Percentiles rank a stretch among this genome's conserved stretches.
Conservation (phyloP, 805 yeast species). For the Torulaspora gathmanii region DNA sequence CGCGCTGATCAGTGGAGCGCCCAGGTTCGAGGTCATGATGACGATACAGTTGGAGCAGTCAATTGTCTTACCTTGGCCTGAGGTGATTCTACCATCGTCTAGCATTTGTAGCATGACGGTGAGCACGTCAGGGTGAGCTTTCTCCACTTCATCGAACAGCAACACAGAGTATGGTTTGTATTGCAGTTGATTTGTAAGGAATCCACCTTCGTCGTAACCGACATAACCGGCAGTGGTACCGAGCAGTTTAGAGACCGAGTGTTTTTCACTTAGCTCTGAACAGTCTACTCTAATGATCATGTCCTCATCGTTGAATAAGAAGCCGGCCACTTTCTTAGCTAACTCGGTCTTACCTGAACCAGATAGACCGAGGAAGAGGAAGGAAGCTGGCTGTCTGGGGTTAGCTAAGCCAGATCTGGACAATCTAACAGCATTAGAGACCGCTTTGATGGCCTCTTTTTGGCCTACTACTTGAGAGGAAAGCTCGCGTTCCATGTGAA, state of each 20-base stretch:
- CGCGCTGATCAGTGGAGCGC: conserved; percentile 82
- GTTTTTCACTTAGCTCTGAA: conserved; percentile 91
- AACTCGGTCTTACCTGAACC: conserved; percentile 98
- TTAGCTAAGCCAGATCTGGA: conserved; percentile 92
- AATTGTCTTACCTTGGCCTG: conserved; percentile 89
- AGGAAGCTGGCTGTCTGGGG: conserved; percentile 95
- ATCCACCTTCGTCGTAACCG: conserved; percentile 97
- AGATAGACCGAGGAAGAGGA: conserved; percentile 88
- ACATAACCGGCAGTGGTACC: conserved; percentile 98
- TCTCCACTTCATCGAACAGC: conserved; percentile 94
- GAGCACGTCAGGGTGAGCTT: conserved; percentile 96
- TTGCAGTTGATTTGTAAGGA: conserved; percentile 84
- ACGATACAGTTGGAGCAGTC: conserved; percentile 89
- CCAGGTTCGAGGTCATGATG: conserved; percentile 95
- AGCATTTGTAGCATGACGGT: conserved; percentile 86
- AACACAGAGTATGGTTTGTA: conserved; percentile 95
- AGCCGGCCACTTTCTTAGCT: conserved; percentile 95
- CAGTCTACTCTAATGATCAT: conserved; percentile 98
- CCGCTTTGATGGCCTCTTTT: conserved; percentile 92
- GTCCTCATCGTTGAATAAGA: conserved; percentile 90
- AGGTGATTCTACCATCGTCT: conserved; percentile 94
- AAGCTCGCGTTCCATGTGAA: conserved; percentile 87
- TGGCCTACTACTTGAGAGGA: conserved; percentile 89
- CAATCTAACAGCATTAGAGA: conserved; percentile 88
- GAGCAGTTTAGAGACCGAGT: conserved; percentile 88